Percentiles rank a stretch among this genome's conserved stretches.
phyloP scores from a whole-genome alignment of 1,284 basidiomycete species.

The Puccinia hordei region DNA sequence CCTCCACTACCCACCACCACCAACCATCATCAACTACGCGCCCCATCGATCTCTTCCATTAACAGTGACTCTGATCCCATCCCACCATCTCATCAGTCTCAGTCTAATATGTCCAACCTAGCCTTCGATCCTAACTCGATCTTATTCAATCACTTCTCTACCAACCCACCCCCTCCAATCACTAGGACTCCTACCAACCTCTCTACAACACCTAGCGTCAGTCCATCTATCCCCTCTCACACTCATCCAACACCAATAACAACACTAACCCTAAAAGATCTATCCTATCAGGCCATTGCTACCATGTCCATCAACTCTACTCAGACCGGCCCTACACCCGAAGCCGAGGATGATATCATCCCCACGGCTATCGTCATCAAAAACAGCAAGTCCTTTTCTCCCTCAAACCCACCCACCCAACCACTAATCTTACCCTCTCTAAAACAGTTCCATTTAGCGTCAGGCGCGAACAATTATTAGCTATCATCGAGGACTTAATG shows the following conservation, averaged over 20 bases:
- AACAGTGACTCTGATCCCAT: constrained; percentile 18
- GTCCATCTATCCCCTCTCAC: not conserved
- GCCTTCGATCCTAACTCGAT: not conserved
- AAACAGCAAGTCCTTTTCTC: constrained; percentile 20
- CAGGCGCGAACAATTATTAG: constrained; percentile 36
- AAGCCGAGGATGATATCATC: constrained; percentile 85
- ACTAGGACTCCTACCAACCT: constrained; percentile 20
- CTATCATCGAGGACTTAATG: constrained; percentile 70
- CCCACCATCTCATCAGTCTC: not conserved
- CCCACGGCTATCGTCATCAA: constrained; percentile 99
- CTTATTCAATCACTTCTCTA: constrained; percentile 6
- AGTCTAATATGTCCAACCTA: constrained; percentile 11
- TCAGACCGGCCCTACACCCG: constrained; percentile 51
- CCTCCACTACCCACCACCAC: constrained; percentile 8
- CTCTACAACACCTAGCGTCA: constrained; percentile 23
- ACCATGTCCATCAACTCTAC: constrained; percentile 11
- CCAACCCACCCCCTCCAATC: constrained; percentile 21
- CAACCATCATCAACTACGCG: not conserved
- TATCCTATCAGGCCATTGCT: not conserved
- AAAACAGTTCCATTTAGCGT: constrained; percentile 48
- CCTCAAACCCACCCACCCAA: constrained; percentile 90
- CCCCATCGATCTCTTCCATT: constrained; percentile 20
- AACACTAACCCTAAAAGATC: not conserved
- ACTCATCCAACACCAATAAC: not conserved
- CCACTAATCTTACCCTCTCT: constrained; percentile 61